These are phyloP conservation scores for Solanum gracilifrons DNA, from an alignment of 257 asterid species.

Conservation along the genomic window DNA sequence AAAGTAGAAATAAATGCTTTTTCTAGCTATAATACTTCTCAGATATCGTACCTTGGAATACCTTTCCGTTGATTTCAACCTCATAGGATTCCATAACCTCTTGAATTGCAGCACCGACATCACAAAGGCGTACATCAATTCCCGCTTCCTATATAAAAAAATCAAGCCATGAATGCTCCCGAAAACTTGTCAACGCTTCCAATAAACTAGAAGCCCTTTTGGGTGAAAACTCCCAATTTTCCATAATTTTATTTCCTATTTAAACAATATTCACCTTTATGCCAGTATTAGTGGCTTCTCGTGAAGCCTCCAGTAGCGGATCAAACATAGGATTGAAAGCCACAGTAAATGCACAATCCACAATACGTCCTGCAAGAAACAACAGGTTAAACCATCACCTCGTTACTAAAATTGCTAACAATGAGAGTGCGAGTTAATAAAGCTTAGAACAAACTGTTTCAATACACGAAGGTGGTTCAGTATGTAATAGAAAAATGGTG, in stretches of 20 bases:
- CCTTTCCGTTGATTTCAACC: constrained; percentile 93
- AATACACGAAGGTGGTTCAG: neutral
- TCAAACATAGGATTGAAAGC: constrained; percentile 96
- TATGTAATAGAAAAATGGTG: neutral
- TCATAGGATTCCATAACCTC: constrained; percentile 99
- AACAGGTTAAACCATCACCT: neutral
- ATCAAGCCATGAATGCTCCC: neutral
- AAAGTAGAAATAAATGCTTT: neutral
- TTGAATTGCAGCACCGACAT: constrained; percentile 97
- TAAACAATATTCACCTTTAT: constrained; percentile 56
- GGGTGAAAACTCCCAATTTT: neutral
- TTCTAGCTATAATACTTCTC: neutral
- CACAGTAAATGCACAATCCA: constrained; percentile 93
- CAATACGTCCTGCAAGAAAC: constrained; percentile 62
- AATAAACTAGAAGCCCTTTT: neutral
- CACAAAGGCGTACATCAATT: constrained; percentile 88
- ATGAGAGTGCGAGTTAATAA: neutral
- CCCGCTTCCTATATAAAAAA: constrained; percentile 69
- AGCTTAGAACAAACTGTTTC: neutral
- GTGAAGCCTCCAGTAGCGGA: constrained; percentile 93
- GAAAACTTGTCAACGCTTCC: neutral
- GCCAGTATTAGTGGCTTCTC: constrained; percentile 94
- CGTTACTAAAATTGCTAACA: neutral
- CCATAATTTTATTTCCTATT: neutral
- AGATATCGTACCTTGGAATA: constrained; percentile 57